Evolutionary conservation across 2,329 filamentous ascomycete species (phyloP).

Genomic region (Mycosphaerelloides madeirae): DNA sequence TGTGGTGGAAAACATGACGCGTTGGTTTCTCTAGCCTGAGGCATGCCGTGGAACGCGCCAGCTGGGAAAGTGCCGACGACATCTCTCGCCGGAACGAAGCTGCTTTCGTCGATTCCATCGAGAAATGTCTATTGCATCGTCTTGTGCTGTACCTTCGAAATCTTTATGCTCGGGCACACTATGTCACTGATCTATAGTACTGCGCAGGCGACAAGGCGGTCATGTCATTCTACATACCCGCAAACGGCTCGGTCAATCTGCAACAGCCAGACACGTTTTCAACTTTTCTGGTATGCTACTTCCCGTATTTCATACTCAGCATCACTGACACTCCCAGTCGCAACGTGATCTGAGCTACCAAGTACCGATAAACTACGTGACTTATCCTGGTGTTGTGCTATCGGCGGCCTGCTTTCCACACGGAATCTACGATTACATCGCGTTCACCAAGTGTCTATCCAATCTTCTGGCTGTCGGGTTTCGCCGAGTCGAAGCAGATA

Average conservation of each 20-base stretch:
- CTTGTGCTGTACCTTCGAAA: too few species aligned
- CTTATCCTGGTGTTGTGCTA: constrained; percentile 53
- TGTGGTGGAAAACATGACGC: too few species aligned
- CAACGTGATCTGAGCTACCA: constrained; percentile 57
- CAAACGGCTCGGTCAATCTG: constrained; percentile 4
- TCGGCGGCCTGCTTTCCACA: constrained; percentile 55
- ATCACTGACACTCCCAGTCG: constrained; percentile 36
- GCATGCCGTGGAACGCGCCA: too few species aligned
- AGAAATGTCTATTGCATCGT: too few species aligned
- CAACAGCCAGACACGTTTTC: constrained; percentile 16
- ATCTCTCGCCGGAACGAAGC: too few species aligned
- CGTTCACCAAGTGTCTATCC: constrained; percentile 54
- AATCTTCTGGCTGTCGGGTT: constrained; percentile 60
- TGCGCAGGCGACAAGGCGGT: background rate
- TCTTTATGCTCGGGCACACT: too few species aligned
- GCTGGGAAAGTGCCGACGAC: too few species aligned
- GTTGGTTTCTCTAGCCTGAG: too few species aligned
- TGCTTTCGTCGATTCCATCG: too few species aligned
- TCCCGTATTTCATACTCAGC: background rate
- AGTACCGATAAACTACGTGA: constrained; percentile 60
- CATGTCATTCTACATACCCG: constrained; percentile 2
- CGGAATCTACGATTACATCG: constrained; percentile 50
- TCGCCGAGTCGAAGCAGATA: constrained; percentile 53
- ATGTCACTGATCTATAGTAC: too few species aligned
- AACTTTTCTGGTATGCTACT: constrained; percentile 25